Evolutionary conservation across 306 rosid species (phyloP), one percentile per base, ranked within the genome.

Genomic region (Sicyos baderoa): DNA sequence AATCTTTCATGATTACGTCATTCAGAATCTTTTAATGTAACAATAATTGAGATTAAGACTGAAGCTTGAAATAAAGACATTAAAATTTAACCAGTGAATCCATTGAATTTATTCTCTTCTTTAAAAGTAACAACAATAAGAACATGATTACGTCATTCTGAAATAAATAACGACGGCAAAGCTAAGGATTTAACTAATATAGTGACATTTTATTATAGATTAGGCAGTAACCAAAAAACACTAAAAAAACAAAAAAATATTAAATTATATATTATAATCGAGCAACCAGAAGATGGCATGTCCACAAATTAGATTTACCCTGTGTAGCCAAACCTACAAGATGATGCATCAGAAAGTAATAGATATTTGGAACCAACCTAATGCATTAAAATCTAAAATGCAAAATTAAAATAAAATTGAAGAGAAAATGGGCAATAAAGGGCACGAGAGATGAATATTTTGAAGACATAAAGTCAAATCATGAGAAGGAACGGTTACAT

Each of bases 401-500:
- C 32, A 54, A 21, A 54, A 54, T 21, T 21, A 29, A 37, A 37
- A 37, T 7, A 56, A 10, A 9, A 9, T 9, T 54, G 14, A 3
- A 21, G 60, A 55, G 60, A 55, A 18, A 52, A 52, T 52, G 17
- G 56, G n/a, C 56, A 52, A 52, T 16, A 54, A 8, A 21, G 29
- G 29, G 19, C 27, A 19, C 9, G 60, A 55, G 29, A 63, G 25
- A 40, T 60, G 17, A 42, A 6, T 1, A 7, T 40, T 40, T 40
- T 40, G 45, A 40, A 40, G 45, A 64, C 12, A 49, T 45, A 9
- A 54, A 60, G 73, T 2, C 4, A 75, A 54, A 49, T 68, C 21
- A 76, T 75, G 72, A 76, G 64, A 61, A 56, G 16, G 71, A 71
- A 65, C 42, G 48, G 60, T 76, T 84, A 94, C 99, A 91, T 84